These are phyloP conservation scores for Zizania latifolia DNA, from an alignment of 176 grass and related monocot genomes.

Conservation along the genomic window DNA sequence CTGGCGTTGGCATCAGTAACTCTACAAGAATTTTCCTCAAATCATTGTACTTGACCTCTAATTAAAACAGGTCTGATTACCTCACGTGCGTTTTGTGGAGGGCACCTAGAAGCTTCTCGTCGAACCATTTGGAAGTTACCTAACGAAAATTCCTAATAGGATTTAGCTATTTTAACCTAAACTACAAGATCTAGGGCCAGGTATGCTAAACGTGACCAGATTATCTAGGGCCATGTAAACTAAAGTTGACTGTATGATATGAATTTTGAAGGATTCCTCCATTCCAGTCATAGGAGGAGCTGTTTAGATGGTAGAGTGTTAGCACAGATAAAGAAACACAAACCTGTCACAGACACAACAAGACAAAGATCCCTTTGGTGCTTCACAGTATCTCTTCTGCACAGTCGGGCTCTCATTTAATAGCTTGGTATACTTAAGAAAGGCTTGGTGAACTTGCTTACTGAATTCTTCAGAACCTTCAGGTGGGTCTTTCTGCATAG, in stretches of 20 bases:
- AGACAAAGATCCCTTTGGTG: conserved; percentile 46
- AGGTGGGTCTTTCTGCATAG: conserved; percentile 49
- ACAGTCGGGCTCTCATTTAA: conserved; percentile 50
- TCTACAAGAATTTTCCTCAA: neutral
- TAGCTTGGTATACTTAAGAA: conserved; percentile 64
- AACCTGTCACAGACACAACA: conserved; percentile 93
- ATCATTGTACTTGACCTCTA: neutral
- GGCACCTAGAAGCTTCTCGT: neutral
- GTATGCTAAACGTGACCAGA: neutral
- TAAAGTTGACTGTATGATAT: neutral
- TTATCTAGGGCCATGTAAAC: neutral
- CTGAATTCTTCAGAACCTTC: conserved; percentile 82
- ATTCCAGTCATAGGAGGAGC: conserved; percentile 26
- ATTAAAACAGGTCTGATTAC: neutral
- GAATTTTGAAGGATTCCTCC: neutral
- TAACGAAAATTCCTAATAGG: neutral
- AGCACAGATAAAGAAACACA: conserved; percentile 59
- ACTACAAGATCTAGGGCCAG: neutral
- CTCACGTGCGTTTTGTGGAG: neutral
- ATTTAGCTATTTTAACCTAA: conserved; percentile 9
- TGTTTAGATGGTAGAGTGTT: conserved; percentile 33
- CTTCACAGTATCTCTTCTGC: conserved; percentile 63
- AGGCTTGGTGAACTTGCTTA: conserved; percentile 64
- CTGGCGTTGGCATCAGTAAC: conserved; percentile 3
- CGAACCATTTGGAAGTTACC: neutral